Evolutionary conservation across 1,139 yeast species (phyloP).

Genomic region (Chernovozyma sophiae-reginae): DNA sequence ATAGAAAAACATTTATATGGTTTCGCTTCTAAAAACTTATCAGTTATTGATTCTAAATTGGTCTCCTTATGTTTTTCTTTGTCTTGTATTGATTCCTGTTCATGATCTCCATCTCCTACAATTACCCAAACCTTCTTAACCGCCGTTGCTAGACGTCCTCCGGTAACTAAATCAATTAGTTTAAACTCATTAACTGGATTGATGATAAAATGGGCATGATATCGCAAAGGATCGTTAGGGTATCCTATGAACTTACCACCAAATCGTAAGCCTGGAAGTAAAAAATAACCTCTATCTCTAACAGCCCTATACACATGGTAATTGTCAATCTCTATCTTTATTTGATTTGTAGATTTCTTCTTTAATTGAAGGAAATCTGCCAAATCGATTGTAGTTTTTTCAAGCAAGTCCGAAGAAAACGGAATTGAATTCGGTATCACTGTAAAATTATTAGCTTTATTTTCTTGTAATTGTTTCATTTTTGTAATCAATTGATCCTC

Average conservation of each 20-base stretch:
- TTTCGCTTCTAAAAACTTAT: slow-evolving; percentile 8
- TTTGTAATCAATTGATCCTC: slow-evolving; percentile 4
- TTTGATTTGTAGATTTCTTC: background rate
- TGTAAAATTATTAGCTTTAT: slow-evolving; percentile 5
- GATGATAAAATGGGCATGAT: slow-evolving; percentile 82
- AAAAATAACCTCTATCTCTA: slow-evolving; percentile 44
- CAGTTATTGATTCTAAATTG: slow-evolving; percentile 6
- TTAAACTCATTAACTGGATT: slow-evolving; percentile 50
- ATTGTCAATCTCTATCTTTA: slow-evolving; percentile 2
- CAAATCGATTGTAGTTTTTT: background rate
- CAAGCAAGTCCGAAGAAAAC: background rate
- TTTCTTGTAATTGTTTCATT: background rate
- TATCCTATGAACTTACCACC: slow-evolving; percentile 89
- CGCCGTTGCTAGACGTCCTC: slow-evolving; percentile 88
- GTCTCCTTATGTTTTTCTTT: too few species aligned
- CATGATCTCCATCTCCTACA: slow-evolving; percentile 35
- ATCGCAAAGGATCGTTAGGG: slow-evolving; percentile 91
- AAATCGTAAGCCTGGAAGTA: slow-evolving; percentile 84
- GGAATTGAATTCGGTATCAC: slow-evolving; percentile 5
- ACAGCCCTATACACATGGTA: slow-evolving; percentile 31
- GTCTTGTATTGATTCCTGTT: slow-evolving; percentile 3
- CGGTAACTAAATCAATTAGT: slow-evolving; percentile 59
- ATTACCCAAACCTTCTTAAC: slow-evolving; percentile 85
- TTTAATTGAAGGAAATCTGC: background rate
- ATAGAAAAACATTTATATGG: slow-evolving; percentile 49